Base-by-base conservation (phyloP, 2,329 filamentous ascomycete genomes). In the Clathrospora elynae region DNA sequence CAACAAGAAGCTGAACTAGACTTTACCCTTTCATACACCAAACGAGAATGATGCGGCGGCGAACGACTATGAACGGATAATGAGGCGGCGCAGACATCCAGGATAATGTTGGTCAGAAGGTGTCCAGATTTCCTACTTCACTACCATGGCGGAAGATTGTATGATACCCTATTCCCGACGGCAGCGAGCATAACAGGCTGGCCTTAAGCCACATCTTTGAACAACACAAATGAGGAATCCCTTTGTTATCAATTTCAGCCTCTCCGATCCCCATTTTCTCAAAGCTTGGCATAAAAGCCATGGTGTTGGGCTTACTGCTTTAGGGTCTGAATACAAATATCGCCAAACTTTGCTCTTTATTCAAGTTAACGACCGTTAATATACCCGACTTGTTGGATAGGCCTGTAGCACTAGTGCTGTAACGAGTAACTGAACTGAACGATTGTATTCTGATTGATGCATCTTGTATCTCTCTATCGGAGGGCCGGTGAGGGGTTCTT, bases 1-100 rank as follows among this genome's bases (percentile, higher is more conserved):
- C 23, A 60, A 68, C 48, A 70, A 69, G 59, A 70, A 70, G 53
- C 35, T 69, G 30, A 70, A 68, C 45, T 70, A 62, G 45, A 29
- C 13, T 6, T 6, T 3, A 26, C 7, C 8, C 13, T 16, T 42
- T 6, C 10, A 13, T n/a, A n/a, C n/a, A n/a, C n/a, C n/a, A n/a
- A n/a, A n/a, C n/a, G n/a, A n/a, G n/a, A n/a, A n/a, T n/a, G n/a
- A n/a, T n/a, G n/a, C n/a, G n/a, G n/a, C n/a, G n/a, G n/a, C n/a
- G n/a, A n/a, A n/a, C n/a, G n/a, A n/a, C n/a, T n/a, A n/a, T n/a
- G n/a, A n/a, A n/a, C n/a, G n/a, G n/a, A n/a, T n/a, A n/a, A n/a
- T n/a, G n/a, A n/a, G n/a, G n/a, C n/a, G n/a, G n/a, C n/a, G n/a
- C n/a, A n/a, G n/a, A n/a, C n/a, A n/a, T n/a, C n/a, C n/a, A n/a